A percentile compares a stretch with the other conserved stretches of the same genome.
phyloP scores from a whole-genome alignment of 2,329 filamentous ascomycete genomes.

The Pseudogymnoascus sp. region DNA sequence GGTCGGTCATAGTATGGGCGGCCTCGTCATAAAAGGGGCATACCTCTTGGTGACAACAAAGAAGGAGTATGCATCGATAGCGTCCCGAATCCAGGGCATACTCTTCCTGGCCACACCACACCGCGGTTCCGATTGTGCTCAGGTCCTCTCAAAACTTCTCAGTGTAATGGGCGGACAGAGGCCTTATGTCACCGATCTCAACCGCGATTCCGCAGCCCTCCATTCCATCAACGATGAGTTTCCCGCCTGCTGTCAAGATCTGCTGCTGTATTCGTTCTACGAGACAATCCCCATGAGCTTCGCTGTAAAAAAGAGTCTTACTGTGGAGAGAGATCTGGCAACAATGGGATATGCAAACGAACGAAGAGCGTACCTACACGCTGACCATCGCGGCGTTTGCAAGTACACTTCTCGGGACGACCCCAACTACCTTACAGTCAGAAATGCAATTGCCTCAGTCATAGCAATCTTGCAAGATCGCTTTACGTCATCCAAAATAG shows the following conservation, averaged over 20 bases:
- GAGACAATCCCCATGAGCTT: not conserved
- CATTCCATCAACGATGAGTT: not conserved
- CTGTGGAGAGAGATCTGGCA: not conserved
- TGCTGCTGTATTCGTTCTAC: not conserved
- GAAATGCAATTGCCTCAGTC: not conserved
- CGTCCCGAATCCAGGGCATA: not conserved
- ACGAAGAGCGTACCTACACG: not conserved
- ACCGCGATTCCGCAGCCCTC: not conserved
- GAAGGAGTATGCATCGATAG: not conserved
- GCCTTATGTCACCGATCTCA: not conserved
- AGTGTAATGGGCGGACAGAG: not conserved
- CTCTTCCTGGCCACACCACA: not conserved
- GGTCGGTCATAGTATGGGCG: not conserved
- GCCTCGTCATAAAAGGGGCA: not conserved
- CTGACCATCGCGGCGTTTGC: not conserved
- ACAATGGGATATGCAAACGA: not conserved
- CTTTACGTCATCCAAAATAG: not conserved
- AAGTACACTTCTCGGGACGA: not conserved
- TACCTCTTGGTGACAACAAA: not conserved
- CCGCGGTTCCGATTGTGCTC: not conserved
- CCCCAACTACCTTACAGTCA: not conserved
- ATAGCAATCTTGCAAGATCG: not conserved
- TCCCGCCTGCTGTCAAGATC: not conserved
- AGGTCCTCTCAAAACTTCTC: not conserved
- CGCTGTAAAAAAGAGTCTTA: not conserved